Percentiles rank a stretch among this genome's conserved stretches.
phyloP scores from a whole-genome alignment of 441 rosid species.

The Croton setiger region DNA sequence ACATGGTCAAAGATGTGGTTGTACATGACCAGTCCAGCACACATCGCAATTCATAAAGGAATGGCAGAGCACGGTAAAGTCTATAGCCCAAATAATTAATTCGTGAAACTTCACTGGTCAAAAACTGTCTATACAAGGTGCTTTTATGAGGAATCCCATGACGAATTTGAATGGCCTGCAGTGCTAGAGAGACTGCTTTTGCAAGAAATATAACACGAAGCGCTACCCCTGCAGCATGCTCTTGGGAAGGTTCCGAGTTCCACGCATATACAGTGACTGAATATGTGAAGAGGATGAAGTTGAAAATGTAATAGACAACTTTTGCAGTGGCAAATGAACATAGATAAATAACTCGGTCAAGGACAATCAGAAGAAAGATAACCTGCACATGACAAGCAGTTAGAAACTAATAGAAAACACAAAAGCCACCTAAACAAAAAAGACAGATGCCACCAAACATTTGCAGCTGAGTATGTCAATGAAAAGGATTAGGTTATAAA shows the following conservation, averaged over 20 bases:
- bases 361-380: slow-evolving; percentile 91
- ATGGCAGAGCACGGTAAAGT: slow-evolving; percentile 94
- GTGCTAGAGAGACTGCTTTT: slow-evolving; percentile 83
- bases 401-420: background rate
- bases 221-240: slow-evolving; percentile 68
- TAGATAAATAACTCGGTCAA: slow-evolving; percentile 93
- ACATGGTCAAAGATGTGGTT: slow-evolving; percentile 96
- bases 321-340: slow-evolving; percentile 91
- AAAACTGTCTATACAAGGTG: slow-evolving; percentile 87
- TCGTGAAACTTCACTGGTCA: slow-evolving; percentile 88
- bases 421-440: background rate
- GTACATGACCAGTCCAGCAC: slow-evolving; percentile 99
- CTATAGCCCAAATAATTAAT: slow-evolving; percentile 88
- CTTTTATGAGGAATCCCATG: slow-evolving; percentile 90
- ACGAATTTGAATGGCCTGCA: slow-evolving; percentile 91
- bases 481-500: background rate
- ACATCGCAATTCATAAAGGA: slow-evolving; percentile 94
- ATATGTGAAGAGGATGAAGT: slow-evolving; percentile 79
- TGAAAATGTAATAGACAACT: slow-evolving; percentile 87
- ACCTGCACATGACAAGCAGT: slow-evolving; percentile 56
- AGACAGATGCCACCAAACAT: background rate
- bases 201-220: slow-evolving; percentile 89
- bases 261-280: slow-evolving; percentile 86
- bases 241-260: slow-evolving; percentile 40
- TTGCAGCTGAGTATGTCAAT: background rate